phyloP scores from a whole-genome alignment of 306 rosid genomes.

The Castanea mollissima region DNA sequence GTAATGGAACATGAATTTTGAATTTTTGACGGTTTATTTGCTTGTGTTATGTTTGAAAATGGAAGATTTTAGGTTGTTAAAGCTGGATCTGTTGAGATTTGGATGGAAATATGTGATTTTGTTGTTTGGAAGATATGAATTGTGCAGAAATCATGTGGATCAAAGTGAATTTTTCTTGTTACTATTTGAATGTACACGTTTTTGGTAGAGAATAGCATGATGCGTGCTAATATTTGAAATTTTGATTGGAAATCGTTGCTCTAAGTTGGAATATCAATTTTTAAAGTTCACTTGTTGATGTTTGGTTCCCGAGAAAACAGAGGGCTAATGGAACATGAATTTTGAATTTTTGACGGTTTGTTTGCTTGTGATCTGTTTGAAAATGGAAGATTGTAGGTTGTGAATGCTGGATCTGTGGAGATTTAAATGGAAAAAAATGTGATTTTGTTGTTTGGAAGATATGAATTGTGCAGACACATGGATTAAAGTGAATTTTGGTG shows the following conservation, averaged over 20 bases:
- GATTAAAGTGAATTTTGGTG: not conserved
- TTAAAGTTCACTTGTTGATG: not conserved
- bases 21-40: not conserved
- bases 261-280: not conserved
- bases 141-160: not conserved
- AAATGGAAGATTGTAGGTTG: not conserved
- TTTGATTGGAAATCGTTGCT: not conserved
- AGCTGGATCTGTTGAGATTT: slow-evolving; percentile 18
- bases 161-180: not conserved
- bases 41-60: not conserved
- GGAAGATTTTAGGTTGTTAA: not conserved
- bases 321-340: not conserved
- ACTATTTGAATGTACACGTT: not conserved
- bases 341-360: not conserved
- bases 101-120: not conserved
- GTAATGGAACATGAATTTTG: not conserved
- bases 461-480: not conserved
- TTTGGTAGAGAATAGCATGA: not conserved
- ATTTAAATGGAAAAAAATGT: not conserved
- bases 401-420: slow-evolving; percentile 10
- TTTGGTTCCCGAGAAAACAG: not conserved
- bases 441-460: not conserved
- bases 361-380: not conserved
- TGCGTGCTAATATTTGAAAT: not conserved
- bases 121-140: not conserved